These are phyloP conservation scores for Eutypa lata DNA, from an alignment of 2,329 filamentous ascomycete species.

Conservation along the genomic window DNA sequence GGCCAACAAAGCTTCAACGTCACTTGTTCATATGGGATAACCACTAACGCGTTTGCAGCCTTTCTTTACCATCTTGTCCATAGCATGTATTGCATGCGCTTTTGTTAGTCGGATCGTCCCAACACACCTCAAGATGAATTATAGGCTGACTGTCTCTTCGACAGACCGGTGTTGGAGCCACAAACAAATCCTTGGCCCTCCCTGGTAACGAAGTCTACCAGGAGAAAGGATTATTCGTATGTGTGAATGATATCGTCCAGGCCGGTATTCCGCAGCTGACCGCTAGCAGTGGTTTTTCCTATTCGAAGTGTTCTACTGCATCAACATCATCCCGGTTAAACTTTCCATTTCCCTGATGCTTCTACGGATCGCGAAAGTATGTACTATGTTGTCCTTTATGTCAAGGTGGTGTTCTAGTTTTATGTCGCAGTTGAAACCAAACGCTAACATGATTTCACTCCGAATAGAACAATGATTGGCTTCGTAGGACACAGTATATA, in stretches of 20 bases:
- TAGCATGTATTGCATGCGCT: slow-evolving; percentile 10
- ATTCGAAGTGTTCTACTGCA: slow-evolving; percentile 18
- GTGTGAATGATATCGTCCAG: not conserved
- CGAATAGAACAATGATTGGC: slow-evolving; percentile 6
- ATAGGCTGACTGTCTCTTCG: slow-evolving; percentile 2
- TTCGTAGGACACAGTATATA: slow-evolving; percentile 5
- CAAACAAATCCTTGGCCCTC: not conserved
- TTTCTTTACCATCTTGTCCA: slow-evolving; percentile 10
- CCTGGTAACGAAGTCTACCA: slow-evolving; percentile 11
- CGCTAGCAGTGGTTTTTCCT: slow-evolving; percentile 14
- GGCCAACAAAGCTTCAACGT: not conserved
- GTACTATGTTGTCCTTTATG: not conserved
- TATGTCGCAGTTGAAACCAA: not conserved
- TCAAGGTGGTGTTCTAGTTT: not conserved
- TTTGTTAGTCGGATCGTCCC: slow-evolving; percentile 1
- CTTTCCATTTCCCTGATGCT: slow-evolving; percentile 13
- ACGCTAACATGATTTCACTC: too few relatives aligned
- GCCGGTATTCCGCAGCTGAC: not conserved
- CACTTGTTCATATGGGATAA: too few relatives aligned
- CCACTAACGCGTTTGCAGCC: slow-evolving; percentile 2
- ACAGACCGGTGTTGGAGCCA: slow-evolving; percentile 10
- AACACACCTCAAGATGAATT: not conserved
- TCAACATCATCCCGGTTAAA: slow-evolving; percentile 16
- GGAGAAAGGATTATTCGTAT: slow-evolving; percentile 10
- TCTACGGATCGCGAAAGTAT: slow-evolving; percentile 10